A percentile compares a stretch with the other conserved stretches of the same genome.
These are phyloP conservation scores for Gastrolobium villosum DNA, from an alignment of 306 rosid genomes.

Conservation along the genomic window DNA sequence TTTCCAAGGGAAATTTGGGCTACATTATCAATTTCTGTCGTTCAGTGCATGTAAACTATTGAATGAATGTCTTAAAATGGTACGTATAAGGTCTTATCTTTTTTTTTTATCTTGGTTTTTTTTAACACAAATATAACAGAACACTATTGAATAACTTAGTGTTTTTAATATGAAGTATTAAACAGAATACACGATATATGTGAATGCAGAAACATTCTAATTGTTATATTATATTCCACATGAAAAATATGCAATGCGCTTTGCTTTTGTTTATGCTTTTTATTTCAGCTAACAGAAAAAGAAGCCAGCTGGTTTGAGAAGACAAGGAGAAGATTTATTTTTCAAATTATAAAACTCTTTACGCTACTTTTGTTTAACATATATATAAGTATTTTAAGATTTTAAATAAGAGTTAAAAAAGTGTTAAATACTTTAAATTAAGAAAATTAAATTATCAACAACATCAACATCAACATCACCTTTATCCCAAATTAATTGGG, in stretches of 20 bases:
- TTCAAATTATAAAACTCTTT: background rate
- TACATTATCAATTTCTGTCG: background rate
- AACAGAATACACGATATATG: background rate
- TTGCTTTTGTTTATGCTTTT: background rate
- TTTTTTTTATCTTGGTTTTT: background rate
- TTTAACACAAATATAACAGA: no score
- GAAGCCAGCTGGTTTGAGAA: slow-evolving; percentile 23
- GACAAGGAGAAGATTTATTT: slow-evolving; percentile 9
- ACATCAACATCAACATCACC: no score
- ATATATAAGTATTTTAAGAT: background rate
- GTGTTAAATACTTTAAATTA: background rate
- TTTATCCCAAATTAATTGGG: no score
- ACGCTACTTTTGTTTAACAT: no score
- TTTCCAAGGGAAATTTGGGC: background rate
- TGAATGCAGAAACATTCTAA: background rate
- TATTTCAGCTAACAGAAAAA: background rate
- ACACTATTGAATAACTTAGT: no score
- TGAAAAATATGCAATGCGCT: background rate
- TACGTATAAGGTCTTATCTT: no score
- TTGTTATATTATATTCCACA: background rate
- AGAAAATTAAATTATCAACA: background rate
- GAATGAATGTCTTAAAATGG: no score
- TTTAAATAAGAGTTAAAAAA: no score
- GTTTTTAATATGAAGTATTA: background rate
- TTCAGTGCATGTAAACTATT: background rate